Base-by-base conservation (phyloP, 2,329 filamentous ascomycete species). In the Cryphonectria carpinicola region DNA sequence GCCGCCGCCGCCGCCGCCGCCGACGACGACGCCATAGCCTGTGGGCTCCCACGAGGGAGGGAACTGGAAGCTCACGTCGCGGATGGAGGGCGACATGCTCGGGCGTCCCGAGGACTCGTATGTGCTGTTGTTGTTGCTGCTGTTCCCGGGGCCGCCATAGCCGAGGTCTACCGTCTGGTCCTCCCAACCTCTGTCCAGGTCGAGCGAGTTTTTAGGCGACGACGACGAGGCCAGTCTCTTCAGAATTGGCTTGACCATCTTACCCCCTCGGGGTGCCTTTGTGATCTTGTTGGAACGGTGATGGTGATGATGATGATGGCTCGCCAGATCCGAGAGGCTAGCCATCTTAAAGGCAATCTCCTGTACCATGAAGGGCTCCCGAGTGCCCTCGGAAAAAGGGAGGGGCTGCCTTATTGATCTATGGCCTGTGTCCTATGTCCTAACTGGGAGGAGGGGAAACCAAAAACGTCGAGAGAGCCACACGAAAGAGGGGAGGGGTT, bases 131-230 rank as follows among this genome's bases (percentile, higher is more conserved):
- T 8, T 49, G 46, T 49, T 49, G 46, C n/a, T 49, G 46, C 8
- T 49, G 46, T n/a, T 49, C 22, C 22, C 22, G 46, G 10, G 75
- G 54, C 75, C 78, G 37, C 79, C 79, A 75, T 75, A 79, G 62
- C 78, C 78, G 63, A 76, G 80, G 58, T 76, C 78, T 28, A 78
- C 79, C 72, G 82, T 79, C 75, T 88, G 86, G 71, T 90, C 87
- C 58, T 88, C 85, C 84, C 87, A 88, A 28, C 84, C 83, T 61
- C 88, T 85, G 77, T 90, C 86, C 73, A 91, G 78, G 75, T 91
- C 89, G 71, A 90, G 79, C 62, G 89, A 90, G 76, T 84, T 89
- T 81, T 89, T 89, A 74, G 89, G 87, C 74, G 87, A 89, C 65
- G 85, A 82, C 49, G 83, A 80, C 14, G 70, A 68, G 58, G 70